A percentile compares a stretch with the other conserved stretches of the same genome.
These are phyloP conservation scores for Chaetomium sp. DNA, from an alignment of 2,329 filamentous ascomycete genomes.

Conservation along the genomic window DNA sequence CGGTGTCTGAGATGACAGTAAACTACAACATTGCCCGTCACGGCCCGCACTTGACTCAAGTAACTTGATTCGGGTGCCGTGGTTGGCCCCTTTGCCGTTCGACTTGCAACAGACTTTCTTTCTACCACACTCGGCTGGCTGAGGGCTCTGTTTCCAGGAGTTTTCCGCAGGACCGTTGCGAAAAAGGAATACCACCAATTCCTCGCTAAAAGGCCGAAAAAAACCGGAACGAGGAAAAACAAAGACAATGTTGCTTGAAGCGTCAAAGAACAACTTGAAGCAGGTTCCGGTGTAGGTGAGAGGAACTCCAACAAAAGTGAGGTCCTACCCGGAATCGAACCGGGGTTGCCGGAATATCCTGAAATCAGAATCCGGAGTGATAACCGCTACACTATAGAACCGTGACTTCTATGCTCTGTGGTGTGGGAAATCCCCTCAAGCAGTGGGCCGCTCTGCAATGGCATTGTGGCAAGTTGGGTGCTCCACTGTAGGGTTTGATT, in stretches of 20 bases:
- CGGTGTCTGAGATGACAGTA: constrained; percentile 29
- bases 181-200: not conserved
- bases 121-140: not conserved
- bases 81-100: not conserved
- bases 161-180: not conserved
- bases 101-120: not conserved
- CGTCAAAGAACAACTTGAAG: not conserved
- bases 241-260: not conserved
- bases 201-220: not conserved
- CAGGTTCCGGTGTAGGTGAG: not conserved
- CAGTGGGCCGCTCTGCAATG: not conserved
- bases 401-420: not conserved
- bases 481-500: not conserved
- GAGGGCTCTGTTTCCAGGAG: too few relatives aligned
- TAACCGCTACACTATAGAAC: constrained; percentile 29
- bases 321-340: constrained; percentile 29
- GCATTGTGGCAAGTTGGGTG: not conserved
- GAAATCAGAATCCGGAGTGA: constrained; percentile 27
- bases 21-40: constrained; percentile 1
- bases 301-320: constrained; percentile 7
- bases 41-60: not conserved
- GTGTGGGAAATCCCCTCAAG: not conserved
- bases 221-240: not conserved
- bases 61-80: not conserved
- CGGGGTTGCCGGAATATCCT: constrained; percentile 26